Percentiles rank a stretch among this genome's conserved stretches.
Conservation (phyloP, 768 basidiomycete species). For the Lenzites betulinus region DNA sequence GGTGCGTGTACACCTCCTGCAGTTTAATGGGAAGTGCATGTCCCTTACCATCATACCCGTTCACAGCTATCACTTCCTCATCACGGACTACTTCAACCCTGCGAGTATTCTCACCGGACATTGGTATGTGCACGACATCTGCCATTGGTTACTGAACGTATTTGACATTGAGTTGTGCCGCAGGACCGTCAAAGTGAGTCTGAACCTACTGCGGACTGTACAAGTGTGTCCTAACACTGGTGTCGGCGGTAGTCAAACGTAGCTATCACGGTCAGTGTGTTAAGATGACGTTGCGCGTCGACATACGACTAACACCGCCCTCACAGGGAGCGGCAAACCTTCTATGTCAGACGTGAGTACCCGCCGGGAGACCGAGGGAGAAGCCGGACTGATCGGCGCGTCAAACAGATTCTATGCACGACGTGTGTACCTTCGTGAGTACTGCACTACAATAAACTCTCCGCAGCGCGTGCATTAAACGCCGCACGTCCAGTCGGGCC, state of each 20-base stretch:
- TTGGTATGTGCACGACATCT: neutral
- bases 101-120: neutral
- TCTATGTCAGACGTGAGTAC: neutral
- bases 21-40: neutral
- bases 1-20: neutral
- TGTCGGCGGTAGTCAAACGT: neutral
- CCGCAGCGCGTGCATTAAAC: neutral
- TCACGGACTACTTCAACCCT: slow-evolving; percentile 1
- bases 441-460: neutral
- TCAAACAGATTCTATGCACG: neutral
- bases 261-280: neutral
- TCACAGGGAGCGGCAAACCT: neutral
- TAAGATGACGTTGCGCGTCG: neutral
- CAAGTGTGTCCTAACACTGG: too few species aligned
- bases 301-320: neutral
- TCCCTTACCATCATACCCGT: neutral
- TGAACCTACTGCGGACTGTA: too few species aligned
- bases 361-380: too few species aligned
- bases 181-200: neutral
- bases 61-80: slow-evolving; percentile 3
- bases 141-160: neutral
- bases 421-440: neutral
- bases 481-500: neutral
- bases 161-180: neutral
- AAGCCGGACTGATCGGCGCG: too few species aligned